These are phyloP conservation scores for Castanea crenata DNA, from an alignment of 306 rosid species.

Conservation along the genomic window DNA sequence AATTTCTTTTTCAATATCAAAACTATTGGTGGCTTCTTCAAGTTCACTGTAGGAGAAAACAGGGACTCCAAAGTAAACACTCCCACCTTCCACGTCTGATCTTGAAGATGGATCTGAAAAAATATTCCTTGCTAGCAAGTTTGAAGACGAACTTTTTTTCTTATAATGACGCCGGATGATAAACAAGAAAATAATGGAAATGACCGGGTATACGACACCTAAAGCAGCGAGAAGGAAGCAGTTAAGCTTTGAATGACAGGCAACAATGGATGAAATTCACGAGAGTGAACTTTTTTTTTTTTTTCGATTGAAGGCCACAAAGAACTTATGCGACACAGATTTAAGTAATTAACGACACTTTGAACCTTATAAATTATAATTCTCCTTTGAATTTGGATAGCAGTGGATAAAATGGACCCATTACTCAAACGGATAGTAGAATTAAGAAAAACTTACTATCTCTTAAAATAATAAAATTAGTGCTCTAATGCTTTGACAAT, in stretches of 20 bases:
- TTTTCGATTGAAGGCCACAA: neutral
- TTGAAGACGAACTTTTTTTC: slow-evolving; percentile 8
- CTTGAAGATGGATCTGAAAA: slow-evolving; percentile 21
- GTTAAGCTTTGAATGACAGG: neutral
- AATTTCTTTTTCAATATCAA: slow-evolving; percentile 32
- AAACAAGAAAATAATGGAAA: neutral
- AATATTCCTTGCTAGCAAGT: slow-evolving; percentile 19
- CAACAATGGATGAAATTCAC: slow-evolving; percentile 15
- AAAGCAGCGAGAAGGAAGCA: neutral
- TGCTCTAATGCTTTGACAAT: no score
- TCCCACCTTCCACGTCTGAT: slow-evolving; percentile 29
- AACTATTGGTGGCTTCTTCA: slow-evolving; percentile 40
- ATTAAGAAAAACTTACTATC: no score
- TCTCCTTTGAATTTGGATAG: no score
- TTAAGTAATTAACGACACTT: neutral
- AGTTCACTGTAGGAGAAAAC: slow-evolving; percentile 40
- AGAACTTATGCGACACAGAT: neutral
- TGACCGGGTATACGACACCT: neutral
- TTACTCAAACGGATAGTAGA: no score
- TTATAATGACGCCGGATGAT: neutral
- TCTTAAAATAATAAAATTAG: no score
- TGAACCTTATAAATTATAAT: neutral
- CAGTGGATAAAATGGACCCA: no score
- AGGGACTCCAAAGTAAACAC: slow-evolving; percentile 23
- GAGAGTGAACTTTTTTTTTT: neutral